These are phyloP conservation scores for Alectoria sarmentosa DNA, from an alignment of 495 filamentous ascomycete species.

Conservation along the genomic window DNA sequence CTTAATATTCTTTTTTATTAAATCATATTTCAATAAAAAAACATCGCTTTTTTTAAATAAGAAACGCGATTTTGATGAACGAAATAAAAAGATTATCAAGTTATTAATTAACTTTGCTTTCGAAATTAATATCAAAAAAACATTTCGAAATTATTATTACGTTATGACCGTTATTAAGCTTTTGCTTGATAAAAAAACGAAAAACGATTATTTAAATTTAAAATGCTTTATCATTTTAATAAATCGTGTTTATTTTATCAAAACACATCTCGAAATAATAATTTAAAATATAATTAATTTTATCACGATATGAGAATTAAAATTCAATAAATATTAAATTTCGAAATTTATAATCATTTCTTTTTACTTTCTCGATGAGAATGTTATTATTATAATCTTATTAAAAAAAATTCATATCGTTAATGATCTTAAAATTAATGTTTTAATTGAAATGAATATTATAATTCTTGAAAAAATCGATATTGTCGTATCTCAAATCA, in stretches of 20 bases:
- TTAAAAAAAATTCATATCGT: not conserved
- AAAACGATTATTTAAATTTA: not conserved
- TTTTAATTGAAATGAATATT: not conserved
- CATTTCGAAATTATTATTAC: not conserved
- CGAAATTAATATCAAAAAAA: not conserved
- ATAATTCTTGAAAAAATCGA: too few relatives aligned
- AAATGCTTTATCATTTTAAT: not conserved
- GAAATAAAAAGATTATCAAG: too few relatives aligned
- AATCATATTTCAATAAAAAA: too few relatives aligned
- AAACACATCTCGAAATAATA: too few relatives aligned
- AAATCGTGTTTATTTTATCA: too few relatives aligned
- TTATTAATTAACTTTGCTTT: too few relatives aligned
- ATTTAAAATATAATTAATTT: not conserved
- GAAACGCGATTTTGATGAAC: too few relatives aligned
- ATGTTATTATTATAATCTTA: not conserved
- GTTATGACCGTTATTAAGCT: not conserved
- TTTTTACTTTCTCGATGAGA: not conserved
- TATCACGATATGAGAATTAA: not conserved
- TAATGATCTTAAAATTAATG: not conserved
- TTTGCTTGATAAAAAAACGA: not conserved
- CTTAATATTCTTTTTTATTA: too few relatives aligned
- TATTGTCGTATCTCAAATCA: not conserved
- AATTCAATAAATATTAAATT: not conserved
- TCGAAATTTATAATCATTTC: too few relatives aligned
- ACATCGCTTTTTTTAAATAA: too few relatives aligned